Base-by-base conservation (phyloP, 2,329 filamentous ascomycete genomes). In the Tolypocladium amazonense region DNA sequence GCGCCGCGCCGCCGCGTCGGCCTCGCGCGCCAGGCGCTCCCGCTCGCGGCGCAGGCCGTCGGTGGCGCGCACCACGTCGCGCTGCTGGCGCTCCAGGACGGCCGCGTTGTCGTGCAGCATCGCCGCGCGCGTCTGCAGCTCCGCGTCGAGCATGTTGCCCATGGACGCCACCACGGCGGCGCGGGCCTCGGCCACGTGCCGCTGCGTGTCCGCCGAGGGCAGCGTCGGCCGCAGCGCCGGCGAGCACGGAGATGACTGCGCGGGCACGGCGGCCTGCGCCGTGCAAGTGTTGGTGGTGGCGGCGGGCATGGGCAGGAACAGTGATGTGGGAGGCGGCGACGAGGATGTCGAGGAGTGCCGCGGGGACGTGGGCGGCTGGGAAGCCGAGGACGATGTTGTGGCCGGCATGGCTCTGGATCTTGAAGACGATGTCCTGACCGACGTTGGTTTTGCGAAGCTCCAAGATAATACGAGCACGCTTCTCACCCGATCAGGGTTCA, bases 101-200 rank as follows among this genome's bases (percentile, higher is more conserved):
- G 79, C 75, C 25, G 84, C 81, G 73, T 92, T 92, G 59, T 77
- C 73, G 76, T 93, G 89, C 57, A 94, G 78, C 64, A 86, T 82
- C 20, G 78, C 72, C 20, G 89, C 89, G 62, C 89, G 87, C 60
- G 81, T 81, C 65, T 84, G 82, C 56, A 92, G 81, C 68, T 88
- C 82, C 54, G 79, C 75, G 75, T 91, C 87, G 65, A 92, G 79
- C 66, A 86, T 82, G 70, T 88, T 87, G 67, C 87, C 86, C 58
- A 92, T 80, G 55, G 81, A 82, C 27, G 84, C 85, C 39, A 86
- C 76, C 58, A 88, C 77, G 11, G 82, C 83, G 37, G 76, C 72
- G 63, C 84, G 83, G 45, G 85, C 84, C 68, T 85, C 80, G 56
- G 77, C 72, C 25, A 85, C 76, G 67, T 80, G 77, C 8, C 74